Base-by-base conservation (phyloP, 2,329 filamentous ascomycete species). In the Cordyceps javanica region DNA sequence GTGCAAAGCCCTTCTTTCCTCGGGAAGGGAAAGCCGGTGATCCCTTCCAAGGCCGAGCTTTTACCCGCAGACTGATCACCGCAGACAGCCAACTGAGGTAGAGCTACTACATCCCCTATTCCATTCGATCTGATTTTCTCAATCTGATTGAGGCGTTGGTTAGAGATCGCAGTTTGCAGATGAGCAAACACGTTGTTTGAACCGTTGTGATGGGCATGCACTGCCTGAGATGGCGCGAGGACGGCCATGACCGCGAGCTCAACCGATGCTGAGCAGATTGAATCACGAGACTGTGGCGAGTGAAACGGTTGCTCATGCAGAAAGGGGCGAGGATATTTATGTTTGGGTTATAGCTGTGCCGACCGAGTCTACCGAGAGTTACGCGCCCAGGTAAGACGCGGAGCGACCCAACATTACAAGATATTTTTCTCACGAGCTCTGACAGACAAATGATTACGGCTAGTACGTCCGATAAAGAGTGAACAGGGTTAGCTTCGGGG, bases 21-120 rank as follows among this genome's bases (percentile, higher is more conserved):
- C 0, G 80, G 80, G 57, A 85, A 85, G 0, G 75, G 73, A 1
- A 85, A 74, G 8, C 77, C 74, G 0, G 81, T 80, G 28, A 86
- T 76, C 0, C 79, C 79, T 60, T 85, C 80, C 0, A 86, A 70
- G 0, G 83, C 77, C 0, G 80, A 82, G 48, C 77, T 82, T 62
- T 85, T 86, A 2, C 81, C 82, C 2, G 75, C 74, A 0, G 77
- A 80, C 61, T 82, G 79, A 55, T 82, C 76, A 5, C 82, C 81
- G 53, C 75, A 80, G n/a, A 82, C 78, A 5, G 82, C 73, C n/a
- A 81, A 62, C 55, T 79, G 74, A 2, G 77, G 77, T 0, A 79
- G 63, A 38, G 34, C 34, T 11, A 38, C 34, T 38, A 38, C 34
- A 38, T 38, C 34, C n/a, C 34, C 34, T 38, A 38, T 38, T 38